phyloP scores from a whole-genome alignment of 164 flowering plant genomes.

The Chimonanthus salicifolius region DNA sequence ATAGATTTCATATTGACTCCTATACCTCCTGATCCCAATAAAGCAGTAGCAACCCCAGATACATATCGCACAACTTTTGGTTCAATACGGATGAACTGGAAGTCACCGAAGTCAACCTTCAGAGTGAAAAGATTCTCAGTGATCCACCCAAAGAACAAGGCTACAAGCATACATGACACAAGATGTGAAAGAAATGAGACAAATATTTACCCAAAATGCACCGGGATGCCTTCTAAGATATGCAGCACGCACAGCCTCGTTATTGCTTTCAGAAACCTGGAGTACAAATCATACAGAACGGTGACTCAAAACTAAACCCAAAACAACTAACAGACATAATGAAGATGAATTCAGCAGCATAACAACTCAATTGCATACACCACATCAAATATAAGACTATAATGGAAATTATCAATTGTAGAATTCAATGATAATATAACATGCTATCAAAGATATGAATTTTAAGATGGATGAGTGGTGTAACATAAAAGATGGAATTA shows the following conservation, averaged over 20 bases:
- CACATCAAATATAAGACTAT: neutral
- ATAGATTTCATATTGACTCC: constrained; percentile 4
- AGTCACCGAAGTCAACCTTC: constrained; percentile 97
- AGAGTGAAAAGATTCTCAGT: constrained; percentile 11
- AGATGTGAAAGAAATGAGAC: neutral
- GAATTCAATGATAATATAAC: no score
- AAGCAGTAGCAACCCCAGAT: constrained; percentile 91
- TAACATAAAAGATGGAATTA: no score
- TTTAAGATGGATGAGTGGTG: no score
- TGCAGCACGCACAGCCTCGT: constrained; percentile 46
- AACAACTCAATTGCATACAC: neutral
- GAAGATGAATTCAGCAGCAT: neutral
- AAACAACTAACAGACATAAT: neutral
- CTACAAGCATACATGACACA: neutral
- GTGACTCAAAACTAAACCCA: neutral
- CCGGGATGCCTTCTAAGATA: constrained; percentile 80
- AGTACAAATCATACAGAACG: constrained; percentile 1
- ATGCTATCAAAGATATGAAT: no score
- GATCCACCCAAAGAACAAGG: neutral
- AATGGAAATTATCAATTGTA: neutral
- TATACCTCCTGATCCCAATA: constrained; percentile 88
- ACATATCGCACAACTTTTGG: constrained; percentile 82
- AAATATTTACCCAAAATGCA: neutral
- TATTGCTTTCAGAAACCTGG: constrained; percentile 64
- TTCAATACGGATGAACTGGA: constrained; percentile 79